Evolutionary conservation across 2,329 filamentous ascomycete genomes (phyloP).

Genomic region (Aspergillus pseudoviridinutans): DNA sequence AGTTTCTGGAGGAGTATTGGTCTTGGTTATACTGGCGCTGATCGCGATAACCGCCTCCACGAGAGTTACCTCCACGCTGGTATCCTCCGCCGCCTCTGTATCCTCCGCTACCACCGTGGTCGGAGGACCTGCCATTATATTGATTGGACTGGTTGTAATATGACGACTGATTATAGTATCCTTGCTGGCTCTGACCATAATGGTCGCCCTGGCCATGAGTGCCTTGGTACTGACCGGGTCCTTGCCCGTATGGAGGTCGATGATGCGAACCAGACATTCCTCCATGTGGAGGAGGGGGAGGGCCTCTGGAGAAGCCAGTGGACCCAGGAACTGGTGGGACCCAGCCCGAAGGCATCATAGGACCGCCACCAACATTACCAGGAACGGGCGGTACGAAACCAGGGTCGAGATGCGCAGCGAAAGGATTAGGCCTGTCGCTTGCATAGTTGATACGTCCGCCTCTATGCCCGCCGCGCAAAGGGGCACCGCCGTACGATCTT

Average conservation of each 20-base stretch:
- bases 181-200: constrained; percentile 23
- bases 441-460: constrained; percentile 55
- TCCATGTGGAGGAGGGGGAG: constrained; percentile 38
- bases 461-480: constrained; percentile 49
- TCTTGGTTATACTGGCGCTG: constrained; percentile 24
- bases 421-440: constrained; percentile 41
- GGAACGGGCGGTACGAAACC: constrained; percentile 32
- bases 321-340: constrained; percentile 28
- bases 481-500: constrained; percentile 67
- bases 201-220: constrained; percentile 19
- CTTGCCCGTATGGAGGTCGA: constrained; percentile 20
- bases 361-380: constrained; percentile 22
- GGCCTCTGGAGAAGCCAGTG: constrained; percentile 32
- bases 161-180: constrained; percentile 16
- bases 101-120: constrained; percentile 20
- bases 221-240: constrained; percentile 13
- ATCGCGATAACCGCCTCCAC: constrained; percentile 21
- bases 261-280: constrained; percentile 25
- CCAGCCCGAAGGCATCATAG: constrained; percentile 33
- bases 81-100: constrained; percentile 23
- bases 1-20: constrained; percentile 27
- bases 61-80: constrained; percentile 17
- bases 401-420: constrained; percentile 46
- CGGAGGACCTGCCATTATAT: constrained; percentile 23
- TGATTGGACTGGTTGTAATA: constrained; percentile 22